Conservation (phyloP, 805 yeast genomes). For the Candida caryicola region DNA sequence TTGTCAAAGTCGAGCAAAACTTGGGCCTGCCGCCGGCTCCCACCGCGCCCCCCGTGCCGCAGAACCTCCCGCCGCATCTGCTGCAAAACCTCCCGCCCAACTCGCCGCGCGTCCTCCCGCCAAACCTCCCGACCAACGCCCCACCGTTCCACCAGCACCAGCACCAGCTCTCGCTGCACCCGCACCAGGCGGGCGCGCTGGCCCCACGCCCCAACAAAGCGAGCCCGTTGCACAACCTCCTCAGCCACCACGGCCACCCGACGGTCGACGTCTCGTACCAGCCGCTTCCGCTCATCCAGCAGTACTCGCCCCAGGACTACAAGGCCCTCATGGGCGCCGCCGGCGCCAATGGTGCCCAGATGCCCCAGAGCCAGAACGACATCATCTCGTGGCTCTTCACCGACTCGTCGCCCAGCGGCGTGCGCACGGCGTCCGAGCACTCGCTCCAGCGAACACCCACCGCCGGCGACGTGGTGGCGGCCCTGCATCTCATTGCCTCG, state of each 20-base stretch:
- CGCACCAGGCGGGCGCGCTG: not conserved
- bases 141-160: not conserved
- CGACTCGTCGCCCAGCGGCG: slow-evolving; percentile 20
- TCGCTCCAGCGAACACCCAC: not conserved
- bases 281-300: slow-evolving; percentile 1
- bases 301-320: slow-evolving; percentile 1
- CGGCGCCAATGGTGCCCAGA: not conserved
- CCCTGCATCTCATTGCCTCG: slow-evolving; percentile 5
- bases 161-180: not conserved
- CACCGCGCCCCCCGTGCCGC: not conserved
- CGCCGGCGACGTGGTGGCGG: not conserved
- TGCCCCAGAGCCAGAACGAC: slow-evolving; percentile 35
- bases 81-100: not conserved
- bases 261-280: not conserved
- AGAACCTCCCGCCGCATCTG: not conserved
- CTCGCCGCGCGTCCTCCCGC: not conserved
- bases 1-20: not conserved
- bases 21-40: not conserved
- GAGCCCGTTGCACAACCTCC: not conserved
- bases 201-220: not conserved
- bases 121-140: too few species aligned
- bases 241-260: not conserved
- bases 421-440: not conserved
- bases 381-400: slow-evolving; percentile 41
- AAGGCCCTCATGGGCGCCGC: not conserved